Conservation (phyloP, 2,329 filamentous ascomycete species). For the Pseudogymnoascus sp. region DNA sequence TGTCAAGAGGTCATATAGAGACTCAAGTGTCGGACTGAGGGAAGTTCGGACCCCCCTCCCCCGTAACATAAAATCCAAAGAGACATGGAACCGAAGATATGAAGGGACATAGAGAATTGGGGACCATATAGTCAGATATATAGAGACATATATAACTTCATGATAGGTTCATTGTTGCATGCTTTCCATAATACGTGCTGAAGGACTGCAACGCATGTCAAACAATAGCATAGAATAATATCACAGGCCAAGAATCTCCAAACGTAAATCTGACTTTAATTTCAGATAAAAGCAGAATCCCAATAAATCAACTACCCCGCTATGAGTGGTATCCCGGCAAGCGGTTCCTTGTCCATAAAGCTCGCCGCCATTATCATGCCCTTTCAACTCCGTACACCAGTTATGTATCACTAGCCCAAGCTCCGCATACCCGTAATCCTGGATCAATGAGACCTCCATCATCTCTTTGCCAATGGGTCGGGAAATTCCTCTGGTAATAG, state of each 20-base stretch:
- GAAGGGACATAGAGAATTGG: neutral
- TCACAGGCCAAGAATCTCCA: neutral
- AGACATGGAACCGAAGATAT: neutral
- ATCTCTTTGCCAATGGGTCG: neutral
- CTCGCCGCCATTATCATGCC: neutral
- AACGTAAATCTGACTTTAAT: neutral
- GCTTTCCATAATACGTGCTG: neutral
- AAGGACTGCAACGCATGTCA: neutral
- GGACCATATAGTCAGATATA: neutral
- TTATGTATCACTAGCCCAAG: neutral
- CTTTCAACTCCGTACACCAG: neutral
- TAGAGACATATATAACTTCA: neutral
- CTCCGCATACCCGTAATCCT: neutral
- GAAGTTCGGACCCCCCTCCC: neutral
- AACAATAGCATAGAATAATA: neutral
- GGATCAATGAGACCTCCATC: neutral
- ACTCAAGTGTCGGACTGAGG: neutral
- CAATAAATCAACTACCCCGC: neutral
- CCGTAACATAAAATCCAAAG: neutral
- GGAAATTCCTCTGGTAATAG: neutral
- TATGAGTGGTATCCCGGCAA: neutral
- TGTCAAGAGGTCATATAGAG: neutral
- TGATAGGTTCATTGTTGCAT: neutral
- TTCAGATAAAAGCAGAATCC: neutral
- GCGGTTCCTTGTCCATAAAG: neutral